These are phyloP conservation scores for Biancaea sappan DNA, from an alignment of 306 rosid genomes.

Conservation along the genomic window DNA sequence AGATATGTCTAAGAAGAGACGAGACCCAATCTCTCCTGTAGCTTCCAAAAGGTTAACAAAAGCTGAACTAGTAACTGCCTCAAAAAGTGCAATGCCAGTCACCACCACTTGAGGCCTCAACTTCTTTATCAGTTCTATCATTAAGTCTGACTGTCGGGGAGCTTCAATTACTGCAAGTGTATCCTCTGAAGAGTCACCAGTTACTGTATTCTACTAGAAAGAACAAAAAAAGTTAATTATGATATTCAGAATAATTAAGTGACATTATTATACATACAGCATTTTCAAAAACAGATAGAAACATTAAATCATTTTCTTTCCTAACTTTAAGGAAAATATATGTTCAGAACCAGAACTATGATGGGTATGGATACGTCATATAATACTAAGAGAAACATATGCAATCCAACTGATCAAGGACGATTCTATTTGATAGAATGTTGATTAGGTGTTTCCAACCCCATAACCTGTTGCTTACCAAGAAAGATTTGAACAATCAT, in stretches of 20 bases:
- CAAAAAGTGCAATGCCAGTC: slow-evolving; percentile 87
- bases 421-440: neutral
- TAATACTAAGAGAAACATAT: neutral
- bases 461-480: neutral
- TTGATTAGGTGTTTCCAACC: neutral
- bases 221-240: slow-evolving; percentile 25
- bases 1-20: slow-evolving; percentile 93
- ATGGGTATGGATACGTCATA: neutral
- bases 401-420: neutral
- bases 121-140: slow-evolving; percentile 89
- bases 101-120: slow-evolving; percentile 96
- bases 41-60: slow-evolving; percentile 84
- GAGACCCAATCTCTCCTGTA: slow-evolving; percentile 79
- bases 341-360: slow-evolving; percentile 12
- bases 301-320: slow-evolving; percentile 10
- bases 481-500: neutral
- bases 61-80: slow-evolving; percentile 92
- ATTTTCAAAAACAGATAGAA: neutral
- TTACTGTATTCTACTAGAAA: slow-evolving; percentile 48
- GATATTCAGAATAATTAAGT: slow-evolving; percentile 17
- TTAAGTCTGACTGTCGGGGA: slow-evolving; percentile 86
- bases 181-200: slow-evolving; percentile 46
- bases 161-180: slow-evolving; percentile 79
- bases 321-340: neutral
- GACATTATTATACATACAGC: slow-evolving; percentile 13